Evolutionary conservation across 1,284 basidiomycete species (phyloP), one percentile per base, ranked within the genome.

Genomic region (Phylloporus sp.): DNA sequence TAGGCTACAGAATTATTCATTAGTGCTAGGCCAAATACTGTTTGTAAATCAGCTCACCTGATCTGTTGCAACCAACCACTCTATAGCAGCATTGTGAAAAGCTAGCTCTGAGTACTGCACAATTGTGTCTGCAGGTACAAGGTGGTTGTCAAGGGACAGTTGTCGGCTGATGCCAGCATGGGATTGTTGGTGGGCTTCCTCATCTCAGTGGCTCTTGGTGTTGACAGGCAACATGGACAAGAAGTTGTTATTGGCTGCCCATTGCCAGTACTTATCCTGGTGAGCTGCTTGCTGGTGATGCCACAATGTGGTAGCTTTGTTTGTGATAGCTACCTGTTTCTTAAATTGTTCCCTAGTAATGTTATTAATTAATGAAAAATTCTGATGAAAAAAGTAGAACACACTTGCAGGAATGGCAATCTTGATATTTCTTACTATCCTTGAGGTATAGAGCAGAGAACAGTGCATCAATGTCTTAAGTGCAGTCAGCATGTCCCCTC

Each of bases 1-100:
- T 67, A 20, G 59, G 66, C 66, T 62, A 32, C 52, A 37, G 17
- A 20, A n/a, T 39, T 3, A 19, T 52, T 62, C 4, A 17, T 62
- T 19, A 62, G n/a, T 17, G 14, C n/a, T n/a, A n/a, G 8, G 32
- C 39, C 23, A 32, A 59, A 52, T 37, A 12, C 12, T 37, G 37
- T 53, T 19, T 15, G 41, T 23, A 45, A 23, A 32, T 37, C 20
- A 25, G 23, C n/a, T 1, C 41, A 80, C 76, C 78, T 80, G 78
- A 43, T 80, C 73, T 3, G 72, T 78, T 0, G 65, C 68, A 23
- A 77, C 60, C 10, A 80, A 67, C 79, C 78, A 80, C 45, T 79
- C 55, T 4, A 80, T 56, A 7, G 73, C 71, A 0, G 74, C 74
- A 23, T 64, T 61, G 2, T 29, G n/a, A 58, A 80, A 79, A 0